Evolutionary conservation across 2,329 filamentous ascomycete species (phyloP), one percentile per base, ranked within the genome.

Genomic region (Teratosphaeria nubilosa): DNA sequence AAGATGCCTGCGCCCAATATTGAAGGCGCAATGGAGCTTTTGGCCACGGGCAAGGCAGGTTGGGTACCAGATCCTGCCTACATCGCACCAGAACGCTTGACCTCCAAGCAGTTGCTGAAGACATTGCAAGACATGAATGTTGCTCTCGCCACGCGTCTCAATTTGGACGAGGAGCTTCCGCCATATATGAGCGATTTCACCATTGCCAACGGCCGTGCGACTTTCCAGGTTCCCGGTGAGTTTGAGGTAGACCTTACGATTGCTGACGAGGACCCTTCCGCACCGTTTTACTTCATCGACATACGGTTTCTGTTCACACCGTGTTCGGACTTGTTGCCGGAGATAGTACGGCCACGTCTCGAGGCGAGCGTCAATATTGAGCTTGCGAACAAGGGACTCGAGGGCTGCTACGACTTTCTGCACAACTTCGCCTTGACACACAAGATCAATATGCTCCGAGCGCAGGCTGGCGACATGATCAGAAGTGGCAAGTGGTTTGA

Each of bases 211-310:
- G 94, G 95, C n/a, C 85, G 92, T 54, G 92, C 88, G 6, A 97
- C 91, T 0, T 99, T 99, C 72, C 82, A 78, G 53, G 88, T 97
- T 1, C 77, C 83, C 2, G 83, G 83, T 56, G 92, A 97, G 71
- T 96, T 96, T 66, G 92, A 97, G 71, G 83, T 97, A 22, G 94
- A 97, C 70, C 81, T 99, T 55, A 91, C 91, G 0, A 88, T 97
- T 62, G 90, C 88, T 20, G 87, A 91, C 65, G 91, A 97, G 69
- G 87, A 94, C 63, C 83, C 86, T 20, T 79, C 85, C 32, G 87
- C 88, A 56, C 91, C 95, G 66, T 95, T 95, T 69, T 96, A 88
- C 80, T 96, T 97, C 69, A 88, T 97, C 61, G 91, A 97, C 71
- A 85, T 97, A 66, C 84, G 91, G 59, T 91, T 95, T 65, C 76